Evolutionary conservation across 2,329 filamentous ascomycete species (phyloP).

Genomic region (Epichloe gansuensis): DNA sequence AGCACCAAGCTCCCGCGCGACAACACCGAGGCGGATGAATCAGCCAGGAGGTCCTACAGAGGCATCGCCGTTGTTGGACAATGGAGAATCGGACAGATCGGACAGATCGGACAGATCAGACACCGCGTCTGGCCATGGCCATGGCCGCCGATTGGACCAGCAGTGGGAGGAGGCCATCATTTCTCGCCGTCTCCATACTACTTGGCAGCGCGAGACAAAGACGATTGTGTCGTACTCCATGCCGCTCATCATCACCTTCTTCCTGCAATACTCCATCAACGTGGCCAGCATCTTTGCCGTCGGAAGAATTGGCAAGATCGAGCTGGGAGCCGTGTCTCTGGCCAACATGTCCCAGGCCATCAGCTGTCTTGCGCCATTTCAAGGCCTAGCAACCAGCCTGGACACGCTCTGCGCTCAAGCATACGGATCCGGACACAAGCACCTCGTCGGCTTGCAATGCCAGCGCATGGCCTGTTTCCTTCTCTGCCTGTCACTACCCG

Average conservation of each 20-base stretch:
- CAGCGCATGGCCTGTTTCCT: constrained; percentile 75
- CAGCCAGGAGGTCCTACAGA: constrained; percentile 24
- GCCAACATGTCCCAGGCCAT: constrained; percentile 70
- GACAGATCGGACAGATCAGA: background rate
- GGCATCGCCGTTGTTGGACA: constrained; percentile 28
- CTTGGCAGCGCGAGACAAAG: constrained; percentile 82
- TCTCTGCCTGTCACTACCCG: constrained; percentile 58
- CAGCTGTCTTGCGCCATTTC: constrained; percentile 63
- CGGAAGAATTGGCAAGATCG: constrained; percentile 58
- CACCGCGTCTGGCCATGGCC: constrained; percentile 34
- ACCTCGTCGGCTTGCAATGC: constrained; percentile 72
- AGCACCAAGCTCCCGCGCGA: constrained; percentile 40
- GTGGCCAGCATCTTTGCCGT: constrained; percentile 71
- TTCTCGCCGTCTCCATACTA: constrained; percentile 71
- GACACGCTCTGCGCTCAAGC: constrained; percentile 92
- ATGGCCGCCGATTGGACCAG: constrained; percentile 43
- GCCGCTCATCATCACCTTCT: constrained; percentile 58
- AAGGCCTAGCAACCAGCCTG: constrained; percentile 77
- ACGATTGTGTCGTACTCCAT: constrained; percentile 61
- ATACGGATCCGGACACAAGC: constrained; percentile 81
- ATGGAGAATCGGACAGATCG: background rate
- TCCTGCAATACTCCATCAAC: constrained; percentile 76
- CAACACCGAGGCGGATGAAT: constrained; percentile 27
- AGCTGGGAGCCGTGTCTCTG: constrained; percentile 32
- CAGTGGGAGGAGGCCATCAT: constrained; percentile 81